These are phyloP conservation scores for Myrica gale DNA, from an alignment of 306 rosid species.

Conservation along the genomic window DNA sequence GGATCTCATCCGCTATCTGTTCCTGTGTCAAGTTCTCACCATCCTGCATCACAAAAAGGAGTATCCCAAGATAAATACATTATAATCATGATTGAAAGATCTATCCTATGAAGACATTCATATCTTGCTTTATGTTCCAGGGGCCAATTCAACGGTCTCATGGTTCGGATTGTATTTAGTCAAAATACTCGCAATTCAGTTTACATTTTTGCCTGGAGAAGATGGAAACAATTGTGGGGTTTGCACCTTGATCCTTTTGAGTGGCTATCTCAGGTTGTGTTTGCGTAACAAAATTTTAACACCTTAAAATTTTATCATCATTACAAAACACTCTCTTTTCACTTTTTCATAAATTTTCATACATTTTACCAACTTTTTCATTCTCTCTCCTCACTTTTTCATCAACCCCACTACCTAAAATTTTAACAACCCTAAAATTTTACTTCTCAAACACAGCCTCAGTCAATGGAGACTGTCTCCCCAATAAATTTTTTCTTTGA, in stretches of 20 bases:
- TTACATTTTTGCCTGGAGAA: neutral
- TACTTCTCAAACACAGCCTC: too few species aligned
- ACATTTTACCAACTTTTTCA: too few species aligned
- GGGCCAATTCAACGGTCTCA: neutral
- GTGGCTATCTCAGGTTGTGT: neutral
- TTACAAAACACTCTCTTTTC: too few species aligned
- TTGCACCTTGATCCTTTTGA: neutral
- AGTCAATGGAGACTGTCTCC: too few species aligned
- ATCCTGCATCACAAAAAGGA: constrained; percentile 53
- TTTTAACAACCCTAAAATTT: too few species aligned
- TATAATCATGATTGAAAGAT: neutral
- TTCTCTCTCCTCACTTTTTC: too few species aligned
- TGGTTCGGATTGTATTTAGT: neutral
- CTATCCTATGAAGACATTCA: neutral
- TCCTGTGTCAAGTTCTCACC: constrained; percentile 72
- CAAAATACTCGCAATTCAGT: neutral
- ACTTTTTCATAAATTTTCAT: too few species aligned
- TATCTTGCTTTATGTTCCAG: neutral
- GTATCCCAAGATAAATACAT: neutral
- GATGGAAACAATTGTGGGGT: neutral
- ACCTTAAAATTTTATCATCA: too few species aligned
- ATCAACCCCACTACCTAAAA: too few species aligned
- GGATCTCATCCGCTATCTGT: constrained; percentile 73
- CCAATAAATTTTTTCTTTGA: too few species aligned
- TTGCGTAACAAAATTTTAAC: too few species aligned